A percentile compares a stretch with the other conserved stretches of the same genome.
Evolutionary conservation across 2,329 filamentous ascomycete genomes (phyloP).

Genomic region (Bertia moriformis): DNA sequence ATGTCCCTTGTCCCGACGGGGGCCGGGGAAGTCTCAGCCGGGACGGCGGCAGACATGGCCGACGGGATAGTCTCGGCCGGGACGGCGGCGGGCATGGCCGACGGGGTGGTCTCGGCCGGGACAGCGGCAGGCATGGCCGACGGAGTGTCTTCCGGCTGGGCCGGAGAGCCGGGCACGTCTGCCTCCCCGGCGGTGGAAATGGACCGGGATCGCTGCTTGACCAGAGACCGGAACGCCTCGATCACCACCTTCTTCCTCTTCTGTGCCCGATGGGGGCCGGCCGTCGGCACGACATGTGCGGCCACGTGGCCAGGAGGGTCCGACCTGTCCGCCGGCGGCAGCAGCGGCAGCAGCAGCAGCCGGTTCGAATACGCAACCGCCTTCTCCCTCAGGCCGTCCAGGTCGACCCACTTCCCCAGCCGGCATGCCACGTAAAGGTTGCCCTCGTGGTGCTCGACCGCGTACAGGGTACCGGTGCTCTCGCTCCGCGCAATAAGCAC

Average conservation of each 20-base stretch:
- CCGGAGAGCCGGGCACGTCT: slow-evolving; percentile 6
- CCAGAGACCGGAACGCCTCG: slow-evolving; percentile 46
- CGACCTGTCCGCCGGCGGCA: slow-evolving; percentile 12
- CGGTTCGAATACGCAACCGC: slow-evolving; percentile 29
- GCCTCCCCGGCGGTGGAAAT: slow-evolving; percentile 19
- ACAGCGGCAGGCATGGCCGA: slow-evolving; percentile 3
- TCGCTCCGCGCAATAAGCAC: slow-evolving; percentile 49
- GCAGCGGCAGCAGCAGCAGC: slow-evolving; percentile 14
- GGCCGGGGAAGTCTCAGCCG: slow-evolving; percentile 5
- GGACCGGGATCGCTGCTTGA: slow-evolving; percentile 34
- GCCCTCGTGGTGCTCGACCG: slow-evolving; percentile 47
- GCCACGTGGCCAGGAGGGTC: slow-evolving; percentile 4
- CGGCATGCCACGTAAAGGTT: slow-evolving; percentile 55
- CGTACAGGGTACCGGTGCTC: slow-evolving; percentile 36
- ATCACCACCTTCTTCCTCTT: slow-evolving; percentile 45
- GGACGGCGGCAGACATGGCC: slow-evolving; percentile 3
- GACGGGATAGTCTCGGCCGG: slow-evolving; percentile 5
- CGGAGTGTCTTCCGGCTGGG: slow-evolving; percentile 4
- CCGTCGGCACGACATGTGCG: slow-evolving; percentile 17
- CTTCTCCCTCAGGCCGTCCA: slow-evolving; percentile 32
- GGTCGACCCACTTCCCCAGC: slow-evolving; percentile 50
- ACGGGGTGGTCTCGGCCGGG: slow-evolving; percentile 5
- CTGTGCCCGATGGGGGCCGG: slow-evolving; percentile 28
- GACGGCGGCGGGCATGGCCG: slow-evolving; percentile 3
- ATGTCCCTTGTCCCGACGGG: too few relatives aligned